Conservation (phyloP, 2,329 filamentous ascomycete species). For the Fusarium falciforme region DNA sequence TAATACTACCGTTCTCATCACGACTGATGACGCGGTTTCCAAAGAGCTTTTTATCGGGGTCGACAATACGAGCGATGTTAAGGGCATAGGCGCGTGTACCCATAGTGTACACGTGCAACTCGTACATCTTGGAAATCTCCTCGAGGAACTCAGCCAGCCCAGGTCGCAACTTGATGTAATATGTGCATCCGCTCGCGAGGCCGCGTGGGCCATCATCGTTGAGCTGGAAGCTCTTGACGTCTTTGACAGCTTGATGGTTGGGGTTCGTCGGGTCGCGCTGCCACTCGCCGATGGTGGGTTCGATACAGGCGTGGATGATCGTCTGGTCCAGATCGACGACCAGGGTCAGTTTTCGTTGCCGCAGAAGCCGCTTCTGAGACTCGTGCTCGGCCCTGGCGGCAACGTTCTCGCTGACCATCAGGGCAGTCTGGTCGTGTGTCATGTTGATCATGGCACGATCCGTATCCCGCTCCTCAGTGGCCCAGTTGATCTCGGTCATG, state of each 20-base stretch:
- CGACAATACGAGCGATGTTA: slow-evolving; percentile 91
- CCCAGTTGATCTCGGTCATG: slow-evolving; percentile 92
- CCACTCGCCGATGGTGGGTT: slow-evolving; percentile 97
- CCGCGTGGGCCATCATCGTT: slow-evolving; percentile 84
- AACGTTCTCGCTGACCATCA: slow-evolving; percentile 86
- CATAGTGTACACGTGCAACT: slow-evolving; percentile 99
- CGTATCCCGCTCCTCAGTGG: slow-evolving; percentile 80
- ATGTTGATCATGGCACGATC: slow-evolving; percentile 93
- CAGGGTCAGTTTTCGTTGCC: slow-evolving; percentile 85
- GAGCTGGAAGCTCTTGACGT: slow-evolving; percentile 89
- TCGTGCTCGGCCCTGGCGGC: slow-evolving; percentile 87
- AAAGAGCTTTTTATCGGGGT: slow-evolving; percentile 89
- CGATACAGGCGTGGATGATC: slow-evolving; percentile 97
- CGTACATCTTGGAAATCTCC: slow-evolving; percentile 82
- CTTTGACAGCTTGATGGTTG: slow-evolving; percentile 90
- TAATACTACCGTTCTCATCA: slow-evolving; percentile 95
- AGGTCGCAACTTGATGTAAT: slow-evolving; percentile 98
- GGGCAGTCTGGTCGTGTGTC: slow-evolving; percentile 88
- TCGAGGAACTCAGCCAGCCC: slow-evolving; percentile 85
- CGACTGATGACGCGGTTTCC: slow-evolving; percentile 95
- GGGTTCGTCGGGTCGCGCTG: slow-evolving; percentile 88
- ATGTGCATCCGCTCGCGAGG: slow-evolving; percentile 80
- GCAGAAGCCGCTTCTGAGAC: slow-evolving; percentile 83
- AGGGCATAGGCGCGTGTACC: slow-evolving; percentile 96
- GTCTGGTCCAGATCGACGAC: slow-evolving; percentile 99